Percentiles rank a stretch among this genome's conserved stretches.
These are phyloP conservation scores for Musa troglodytarum DNA, from an alignment of 176 grass and related monocot genomes.

Conservation along the genomic window DNA sequence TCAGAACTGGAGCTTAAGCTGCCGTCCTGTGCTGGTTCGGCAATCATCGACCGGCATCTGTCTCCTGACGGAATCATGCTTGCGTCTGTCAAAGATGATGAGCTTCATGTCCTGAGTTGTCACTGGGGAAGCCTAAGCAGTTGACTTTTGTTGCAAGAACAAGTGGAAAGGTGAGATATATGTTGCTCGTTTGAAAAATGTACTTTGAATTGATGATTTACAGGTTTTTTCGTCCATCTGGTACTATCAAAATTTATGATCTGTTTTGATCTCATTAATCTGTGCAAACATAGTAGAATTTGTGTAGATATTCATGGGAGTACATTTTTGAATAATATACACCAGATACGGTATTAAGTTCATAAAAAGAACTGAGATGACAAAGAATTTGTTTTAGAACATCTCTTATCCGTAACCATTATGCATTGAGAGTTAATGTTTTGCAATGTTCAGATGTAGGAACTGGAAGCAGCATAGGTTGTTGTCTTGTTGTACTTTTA, in stretches of 20 bases:
- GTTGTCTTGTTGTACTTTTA: not conserved
- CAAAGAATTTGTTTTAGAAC: too few relatives aligned
- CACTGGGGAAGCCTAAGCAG: conserved; percentile 50
- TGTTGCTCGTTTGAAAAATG: not conserved
- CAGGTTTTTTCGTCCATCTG: too few relatives aligned
- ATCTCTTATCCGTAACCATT: too few relatives aligned
- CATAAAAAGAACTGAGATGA: too few relatives aligned
- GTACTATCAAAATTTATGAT: not conserved
- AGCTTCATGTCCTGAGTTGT: conserved; percentile 57
- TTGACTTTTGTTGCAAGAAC: conserved; percentile 63
- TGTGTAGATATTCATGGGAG: not conserved
- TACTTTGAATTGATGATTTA: too few relatives aligned
- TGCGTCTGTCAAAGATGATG: conserved; percentile 76
- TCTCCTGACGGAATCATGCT: conserved; percentile 88
- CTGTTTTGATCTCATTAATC: not conserved
- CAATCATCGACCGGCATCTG: conserved; percentile 83
- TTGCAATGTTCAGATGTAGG: not conserved
- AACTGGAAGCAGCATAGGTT: not conserved
- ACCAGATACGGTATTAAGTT: too few relatives aligned
- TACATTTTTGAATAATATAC: too few relatives aligned
- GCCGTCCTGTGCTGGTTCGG: conserved; percentile 42
- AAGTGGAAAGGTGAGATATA: conserved; percentile 54
- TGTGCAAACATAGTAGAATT: not conserved
- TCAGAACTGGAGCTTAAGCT: conserved; percentile 81
- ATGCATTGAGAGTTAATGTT: too few relatives aligned